A percentile compares a stretch with the other conserved stretches of the same genome.
phyloP scores from a whole-genome alignment of 352 stramenopile species.

The Phytophthora lateralis region DNA sequence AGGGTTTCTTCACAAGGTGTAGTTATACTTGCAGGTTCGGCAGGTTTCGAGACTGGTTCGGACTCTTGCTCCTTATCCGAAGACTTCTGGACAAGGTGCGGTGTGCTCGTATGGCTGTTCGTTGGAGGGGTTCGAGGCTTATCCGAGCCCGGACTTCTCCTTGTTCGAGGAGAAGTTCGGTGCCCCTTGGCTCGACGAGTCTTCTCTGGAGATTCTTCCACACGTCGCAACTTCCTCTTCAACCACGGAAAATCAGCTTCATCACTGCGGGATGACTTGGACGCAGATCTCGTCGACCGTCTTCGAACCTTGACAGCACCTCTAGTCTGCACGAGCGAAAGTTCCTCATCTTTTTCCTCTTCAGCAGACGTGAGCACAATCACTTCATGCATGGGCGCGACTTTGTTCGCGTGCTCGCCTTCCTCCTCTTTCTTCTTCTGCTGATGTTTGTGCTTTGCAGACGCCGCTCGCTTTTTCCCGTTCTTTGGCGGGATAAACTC shows the following conservation, averaged over 20 bases:
- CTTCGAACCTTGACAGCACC: background rate
- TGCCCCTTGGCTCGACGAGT: background rate
- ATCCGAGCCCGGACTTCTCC: background rate
- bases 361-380: slow-evolving; percentile 9
- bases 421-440: background rate
- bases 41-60: background rate
- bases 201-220: slow-evolving; percentile 1
- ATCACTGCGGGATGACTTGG: background rate
- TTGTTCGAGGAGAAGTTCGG: background rate
- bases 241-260: slow-evolving; percentile 11
- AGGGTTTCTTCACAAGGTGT: background rate
- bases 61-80: background rate
- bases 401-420: background rate
- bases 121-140: background rate
- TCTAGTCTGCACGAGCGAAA: slow-evolving; percentile 1
- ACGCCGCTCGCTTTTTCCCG: slow-evolving; percentile 6
- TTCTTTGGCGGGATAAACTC: background rate
- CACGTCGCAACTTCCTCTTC: slow-evolving; percentile 8
- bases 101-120: background rate
- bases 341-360: slow-evolving; percentile 7
- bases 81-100: slow-evolving; percentile 3
- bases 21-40: background rate
- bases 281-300: background rate
- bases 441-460: background rate
- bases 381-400: background rate